These are phyloP conservation scores for Theileria luwenshuni DNA, from an alignment of 169 alveolate genomes.

Conservation along the genomic window DNA sequence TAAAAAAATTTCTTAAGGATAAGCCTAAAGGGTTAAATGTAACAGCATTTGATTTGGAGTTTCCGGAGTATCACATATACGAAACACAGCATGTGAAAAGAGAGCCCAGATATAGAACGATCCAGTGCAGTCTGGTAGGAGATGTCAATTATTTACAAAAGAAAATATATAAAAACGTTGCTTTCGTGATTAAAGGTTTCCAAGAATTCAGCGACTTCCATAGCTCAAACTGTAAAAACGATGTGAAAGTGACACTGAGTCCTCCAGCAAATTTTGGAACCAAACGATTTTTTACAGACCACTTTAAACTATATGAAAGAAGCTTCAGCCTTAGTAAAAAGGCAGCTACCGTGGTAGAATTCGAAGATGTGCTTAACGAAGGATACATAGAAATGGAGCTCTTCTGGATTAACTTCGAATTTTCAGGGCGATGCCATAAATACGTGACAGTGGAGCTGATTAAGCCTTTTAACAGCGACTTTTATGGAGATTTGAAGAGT, in stretches of 20 bases:
- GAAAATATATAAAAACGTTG: slow-evolving; percentile 8
- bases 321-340: not conserved
- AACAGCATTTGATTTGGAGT: slow-evolving; percentile 19
- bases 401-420: slow-evolving; percentile 24
- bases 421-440: slow-evolving; percentile 2
- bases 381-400: slow-evolving; percentile 12
- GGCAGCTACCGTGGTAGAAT: not conserved
- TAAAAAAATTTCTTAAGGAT: not conserved
- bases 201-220: not conserved
- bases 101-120: not conserved
- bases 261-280: slow-evolving; percentile 2
- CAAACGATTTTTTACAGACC: not conserved
- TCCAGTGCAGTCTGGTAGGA: slow-evolving; percentile 7
- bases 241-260: not conserved
- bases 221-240: not conserved
- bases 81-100: not conserved
- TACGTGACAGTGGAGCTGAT: slow-evolving; percentile 17
- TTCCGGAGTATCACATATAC: not conserved
- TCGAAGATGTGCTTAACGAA: slow-evolving; percentile 6
- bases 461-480: slow-evolving; percentile 7
- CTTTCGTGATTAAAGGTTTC: not conserved
- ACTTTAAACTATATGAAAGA: not conserved
- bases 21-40: slow-evolving; percentile 4
- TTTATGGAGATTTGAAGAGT: not conserved
- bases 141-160: slow-evolving; percentile 4